Evolutionary conservation across 2,329 filamentous ascomycete species (phyloP).

Genomic region (Akanthomyces dipterigenus): DNA sequence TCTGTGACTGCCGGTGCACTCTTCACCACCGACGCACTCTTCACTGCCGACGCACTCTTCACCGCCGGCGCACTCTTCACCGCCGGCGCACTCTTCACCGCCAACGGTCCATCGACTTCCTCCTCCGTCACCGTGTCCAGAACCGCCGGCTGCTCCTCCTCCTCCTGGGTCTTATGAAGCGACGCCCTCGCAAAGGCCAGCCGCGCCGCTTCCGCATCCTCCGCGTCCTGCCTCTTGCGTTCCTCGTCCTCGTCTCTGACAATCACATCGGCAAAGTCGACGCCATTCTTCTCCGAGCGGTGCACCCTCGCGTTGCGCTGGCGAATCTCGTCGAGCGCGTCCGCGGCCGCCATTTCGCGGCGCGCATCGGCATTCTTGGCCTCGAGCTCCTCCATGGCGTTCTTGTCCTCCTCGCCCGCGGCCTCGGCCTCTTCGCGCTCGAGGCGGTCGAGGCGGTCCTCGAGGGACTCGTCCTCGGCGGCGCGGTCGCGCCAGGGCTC

Average conservation of each 20-base stretch:
- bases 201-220: conserved; percentile 76
- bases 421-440: conserved; percentile 66
- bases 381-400: conserved; percentile 93
- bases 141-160: conserved; percentile 43
- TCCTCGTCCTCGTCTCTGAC: conserved; percentile 52
- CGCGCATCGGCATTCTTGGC: conserved; percentile 89
- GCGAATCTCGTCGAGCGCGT: conserved; percentile 90
- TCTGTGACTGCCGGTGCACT: background rate
- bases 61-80: too few relatives aligned
- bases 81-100: too few relatives aligned
- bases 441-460: conserved; percentile 76
- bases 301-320: conserved; percentile 86
- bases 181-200: conserved; percentile 62
- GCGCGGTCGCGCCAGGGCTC: conserved; percentile 72
- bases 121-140: conserved; percentile 43
- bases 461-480: conserved; percentile 71
- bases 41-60: too few relatives aligned
- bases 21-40: too few relatives aligned
- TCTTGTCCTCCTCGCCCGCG: conserved; percentile 49
- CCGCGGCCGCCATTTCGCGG: conserved; percentile 92
- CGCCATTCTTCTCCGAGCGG: conserved; percentile 61
- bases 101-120: conserved; percentile 21
- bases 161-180: conserved; percentile 24
- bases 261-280: conserved; percentile 51
- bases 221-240: conserved; percentile 60